phyloP scores from a whole-genome alignment of 371 early-diverging fungal genomes.

The Mucor indicus region DNA sequence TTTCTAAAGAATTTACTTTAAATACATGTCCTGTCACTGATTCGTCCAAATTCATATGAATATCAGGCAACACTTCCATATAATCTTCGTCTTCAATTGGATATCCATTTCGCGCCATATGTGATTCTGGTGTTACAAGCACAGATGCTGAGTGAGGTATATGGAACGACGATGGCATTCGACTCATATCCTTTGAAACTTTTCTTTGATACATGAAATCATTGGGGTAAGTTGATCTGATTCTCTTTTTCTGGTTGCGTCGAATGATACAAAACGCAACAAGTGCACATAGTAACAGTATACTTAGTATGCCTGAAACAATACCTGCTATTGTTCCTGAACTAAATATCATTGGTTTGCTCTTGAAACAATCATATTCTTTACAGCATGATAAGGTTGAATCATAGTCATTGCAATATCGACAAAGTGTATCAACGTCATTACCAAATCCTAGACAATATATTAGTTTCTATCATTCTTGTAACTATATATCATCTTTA shows the following conservation, averaged over 20 bases:
- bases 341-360: background rate
- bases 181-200: slow-evolving; percentile 1
- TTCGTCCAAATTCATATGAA: too few relatives aligned
- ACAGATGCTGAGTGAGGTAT: too few relatives aligned
- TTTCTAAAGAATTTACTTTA: slow-evolving; percentile 15
- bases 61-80: slow-evolving; percentile 16
- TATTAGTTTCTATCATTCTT: background rate
- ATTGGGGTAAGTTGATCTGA: slow-evolving; percentile 4
- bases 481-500: slow-evolving; percentile 2
- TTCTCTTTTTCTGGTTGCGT: slow-evolving; percentile 5
- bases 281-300: background rate
- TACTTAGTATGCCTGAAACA: slow-evolving; percentile 1
- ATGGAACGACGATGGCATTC: slow-evolving; percentile 1
- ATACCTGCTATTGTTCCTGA: slow-evolving; percentile 7
- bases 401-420: slow-evolving; percentile 10
- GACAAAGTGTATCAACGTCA: slow-evolving; percentile 12
- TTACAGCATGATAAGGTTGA: slow-evolving; percentile 11
- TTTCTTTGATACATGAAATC: background rate
- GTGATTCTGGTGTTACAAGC: slow-evolving; percentile 12
- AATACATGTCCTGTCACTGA: slow-evolving; percentile 14
- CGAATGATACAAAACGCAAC: slow-evolving; percentile 4
- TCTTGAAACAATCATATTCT: slow-evolving; percentile 5
- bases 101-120: slow-evolving; percentile 9
- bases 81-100: slow-evolving; percentile 21
- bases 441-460: slow-evolving; percentile 13